Evolutionary conservation across 83 land plant species (phyloP), one percentile per base, ranked within the genome.

Genomic region (Isoetes engelmannii): DNA sequence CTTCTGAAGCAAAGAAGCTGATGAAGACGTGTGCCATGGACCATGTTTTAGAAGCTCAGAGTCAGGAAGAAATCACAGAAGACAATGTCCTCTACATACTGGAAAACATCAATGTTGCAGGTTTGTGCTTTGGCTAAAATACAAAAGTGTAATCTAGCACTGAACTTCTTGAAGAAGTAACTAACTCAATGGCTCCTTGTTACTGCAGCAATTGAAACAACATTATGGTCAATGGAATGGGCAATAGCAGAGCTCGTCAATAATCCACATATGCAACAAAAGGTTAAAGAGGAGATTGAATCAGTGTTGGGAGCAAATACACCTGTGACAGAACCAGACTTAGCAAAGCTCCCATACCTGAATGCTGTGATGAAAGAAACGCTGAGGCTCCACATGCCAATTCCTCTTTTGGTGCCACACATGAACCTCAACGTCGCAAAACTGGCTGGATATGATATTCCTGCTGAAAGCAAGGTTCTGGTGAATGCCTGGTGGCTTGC

Each of bases 401-500:
- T 89, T 47, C 91, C 93, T 1, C 79, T 89, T 15, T 84, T 89
- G 6, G 88, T 87, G 19, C 92, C 93, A 7, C 93, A 87, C 86
- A 87, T 89, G 93, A 89, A 89, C 80, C 84, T 87, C 73, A 70
- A 82, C 69, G 77, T 84, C 8, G 86, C 93, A 28, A 89, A 89
- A 78, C 84, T 89, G 19, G 83, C 65, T 7, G 84, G 88, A 15
- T 89, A 79, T 45, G 88, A 87, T 81, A 84, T 89, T 21, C 91
- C 90, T 0, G 88, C 88, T 3, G 93, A 87, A 80, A 84, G 84
- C 78, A 89, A 87, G 75, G 74, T 89, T 71, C 79, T 89, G 13
- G 91, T 89, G 48, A 89, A 89, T 61, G 91, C 91, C 9, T 89
- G 93, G 93, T 89, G 72, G 72, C 80, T 89, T 8, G 90, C 84